phyloP scores from a whole-genome alignment of 345 rosid genomes.

The Melastoma malabathricum region DNA sequence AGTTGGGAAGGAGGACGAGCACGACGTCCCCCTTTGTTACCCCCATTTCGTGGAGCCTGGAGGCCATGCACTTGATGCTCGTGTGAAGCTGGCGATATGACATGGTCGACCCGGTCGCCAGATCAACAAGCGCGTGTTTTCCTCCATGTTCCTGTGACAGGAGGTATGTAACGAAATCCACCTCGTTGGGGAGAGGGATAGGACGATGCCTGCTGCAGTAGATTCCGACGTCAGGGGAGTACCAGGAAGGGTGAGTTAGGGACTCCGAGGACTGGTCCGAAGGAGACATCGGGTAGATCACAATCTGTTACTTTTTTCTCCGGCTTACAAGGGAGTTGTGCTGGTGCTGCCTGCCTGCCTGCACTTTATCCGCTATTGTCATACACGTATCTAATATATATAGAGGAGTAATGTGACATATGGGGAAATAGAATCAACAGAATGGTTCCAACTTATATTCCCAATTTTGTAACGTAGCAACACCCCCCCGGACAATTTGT shows the following conservation, averaged over 20 bases:
- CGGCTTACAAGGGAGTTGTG: too few relatives aligned
- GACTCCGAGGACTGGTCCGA: background rate
- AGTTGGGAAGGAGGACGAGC: conserved; percentile 55
- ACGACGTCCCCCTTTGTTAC: conserved; percentile 54
- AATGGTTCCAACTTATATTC: too few relatives aligned
- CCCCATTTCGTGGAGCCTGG: conserved; percentile 41
- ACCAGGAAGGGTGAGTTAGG: conserved; percentile 20
- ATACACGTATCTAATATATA: too few relatives aligned
- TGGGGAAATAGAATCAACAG: too few relatives aligned
- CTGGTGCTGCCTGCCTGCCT: too few relatives aligned
- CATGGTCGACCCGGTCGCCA: conserved; percentile 44
- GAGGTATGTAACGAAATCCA: conserved; percentile 44
- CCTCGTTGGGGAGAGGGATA: conserved; percentile 32
- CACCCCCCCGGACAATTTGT: too few relatives aligned
- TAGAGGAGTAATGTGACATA: too few relatives aligned
- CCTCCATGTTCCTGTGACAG: conserved; percentile 41
- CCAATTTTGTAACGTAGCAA: too few relatives aligned
- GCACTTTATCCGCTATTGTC: too few relatives aligned
- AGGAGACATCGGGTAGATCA: too few relatives aligned
- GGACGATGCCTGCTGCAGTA: conserved; percentile 39
- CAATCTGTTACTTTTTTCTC: too few relatives aligned
- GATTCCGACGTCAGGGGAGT: conserved; percentile 42
- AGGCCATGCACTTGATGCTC: conserved; percentile 41
- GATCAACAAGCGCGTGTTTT: conserved; percentile 40
- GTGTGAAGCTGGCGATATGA: conserved; percentile 32